Percentiles rank a stretch among this genome's conserved stretches.
Conservation (phyloP, 1,284 basidiomycete genomes). For the Moesziomyces sp. region DNA sequence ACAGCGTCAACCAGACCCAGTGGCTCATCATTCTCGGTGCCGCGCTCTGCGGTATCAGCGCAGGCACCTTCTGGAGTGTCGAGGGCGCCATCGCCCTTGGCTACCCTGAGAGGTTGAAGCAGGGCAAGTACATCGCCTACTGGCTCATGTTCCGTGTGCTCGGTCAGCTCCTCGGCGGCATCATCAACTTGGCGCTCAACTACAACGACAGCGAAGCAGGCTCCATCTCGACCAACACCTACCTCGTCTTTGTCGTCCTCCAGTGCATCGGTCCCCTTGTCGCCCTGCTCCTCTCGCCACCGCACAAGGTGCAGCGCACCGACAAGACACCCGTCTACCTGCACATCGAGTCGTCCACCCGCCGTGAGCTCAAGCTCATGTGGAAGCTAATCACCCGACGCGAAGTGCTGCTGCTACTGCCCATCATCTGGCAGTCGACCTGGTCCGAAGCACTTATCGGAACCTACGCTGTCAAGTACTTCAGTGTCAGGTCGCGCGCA, state of each 20-base stretch:
- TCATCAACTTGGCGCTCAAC: constrained; percentile 68
- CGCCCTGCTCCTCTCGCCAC: constrained; percentile 63
- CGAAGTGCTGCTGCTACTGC: constrained; percentile 58
- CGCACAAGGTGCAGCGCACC: constrained; percentile 66
- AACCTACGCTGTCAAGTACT: constrained; percentile 63
- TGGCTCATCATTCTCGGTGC: constrained; percentile 69
- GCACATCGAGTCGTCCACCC: constrained; percentile 51
- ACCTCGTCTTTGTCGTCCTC: constrained; percentile 69
- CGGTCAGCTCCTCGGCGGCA: constrained; percentile 65
- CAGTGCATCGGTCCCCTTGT: constrained; percentile 65
- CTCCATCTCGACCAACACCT: constrained; percentile 65
- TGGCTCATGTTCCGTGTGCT: constrained; percentile 67
- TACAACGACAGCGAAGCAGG: constrained; percentile 58
- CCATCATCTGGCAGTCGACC: constrained; percentile 56
- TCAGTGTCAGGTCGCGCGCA: constrained; percentile 59
- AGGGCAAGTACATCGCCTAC: constrained; percentile 65
- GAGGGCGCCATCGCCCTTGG: constrained; percentile 54
- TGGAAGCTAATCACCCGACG: constrained; percentile 41
- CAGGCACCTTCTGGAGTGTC: constrained; percentile 67
- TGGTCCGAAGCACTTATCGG: constrained; percentile 62
- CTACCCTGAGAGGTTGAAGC: constrained; percentile 64
- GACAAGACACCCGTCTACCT: constrained; percentile 67
- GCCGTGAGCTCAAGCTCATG: constrained; percentile 60
- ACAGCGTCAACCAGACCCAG: constrained; percentile 51
- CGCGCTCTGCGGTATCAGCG: constrained; percentile 66